A percentile compares a stretch with the other conserved stretches of the same genome.
These are phyloP conservation scores for Tricholoma terreum DNA, from an alignment of 768 basidiomycete species.

Conservation along the genomic window DNA sequence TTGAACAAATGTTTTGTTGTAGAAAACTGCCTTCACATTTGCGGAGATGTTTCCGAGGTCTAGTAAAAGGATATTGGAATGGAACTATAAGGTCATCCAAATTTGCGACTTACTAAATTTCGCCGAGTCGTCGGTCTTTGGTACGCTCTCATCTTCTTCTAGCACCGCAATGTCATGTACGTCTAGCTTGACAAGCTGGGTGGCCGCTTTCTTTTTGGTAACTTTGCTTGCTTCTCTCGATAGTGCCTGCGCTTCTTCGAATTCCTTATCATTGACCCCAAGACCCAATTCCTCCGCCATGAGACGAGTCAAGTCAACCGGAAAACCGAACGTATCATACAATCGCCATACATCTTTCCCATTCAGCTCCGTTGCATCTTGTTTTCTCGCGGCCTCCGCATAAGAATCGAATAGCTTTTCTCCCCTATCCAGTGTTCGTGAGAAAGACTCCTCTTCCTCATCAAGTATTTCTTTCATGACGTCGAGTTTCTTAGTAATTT, in stretches of 20 bases:
- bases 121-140: conserved; percentile 88
- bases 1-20: conserved; percentile 67
- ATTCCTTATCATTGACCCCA: conserved; percentile 81
- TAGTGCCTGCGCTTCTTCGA: conserved; percentile 81
- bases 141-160: conserved; percentile 71
- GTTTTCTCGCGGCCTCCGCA: conserved; percentile 61
- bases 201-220: conserved; percentile 64
- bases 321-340: conserved; percentile 98
- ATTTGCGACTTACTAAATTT: conserved; percentile 75
- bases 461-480: conserved; percentile 94
- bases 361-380: conserved; percentile 61
- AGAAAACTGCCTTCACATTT: conserved; percentile 79
- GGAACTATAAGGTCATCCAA: background rate
- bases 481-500: conserved; percentile 75
- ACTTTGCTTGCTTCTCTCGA: conserved; percentile 93
- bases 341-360: conserved; percentile 96
- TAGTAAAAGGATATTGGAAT: conserved; percentile 25
- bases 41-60: conserved; percentile 77
- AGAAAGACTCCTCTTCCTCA: conserved; percentile 97
- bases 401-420: conserved; percentile 95
- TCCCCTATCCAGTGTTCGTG: conserved; percentile 94
- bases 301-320: conserved; percentile 90
- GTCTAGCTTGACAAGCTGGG: conserved; percentile 82
- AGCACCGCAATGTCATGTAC: conserved; percentile 91
- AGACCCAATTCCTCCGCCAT: conserved; percentile 96